Conservation (phyloP, 2,329 filamentous ascomycete genomes). For the Penicillium paneum region DNA sequence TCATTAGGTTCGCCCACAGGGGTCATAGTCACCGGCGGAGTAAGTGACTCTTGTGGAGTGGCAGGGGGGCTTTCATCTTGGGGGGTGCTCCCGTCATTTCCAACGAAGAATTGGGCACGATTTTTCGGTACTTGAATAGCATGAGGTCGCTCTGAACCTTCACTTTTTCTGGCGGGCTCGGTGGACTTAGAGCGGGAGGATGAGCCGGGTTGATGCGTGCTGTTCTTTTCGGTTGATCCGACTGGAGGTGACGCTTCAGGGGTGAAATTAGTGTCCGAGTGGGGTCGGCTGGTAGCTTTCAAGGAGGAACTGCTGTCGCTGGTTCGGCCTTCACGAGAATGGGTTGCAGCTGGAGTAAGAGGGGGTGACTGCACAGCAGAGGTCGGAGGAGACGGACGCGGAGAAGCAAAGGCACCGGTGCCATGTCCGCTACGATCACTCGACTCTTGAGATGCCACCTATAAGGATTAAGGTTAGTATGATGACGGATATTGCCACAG, state of each 20-base stretch:
- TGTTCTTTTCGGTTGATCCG: slow-evolving; percentile 34
- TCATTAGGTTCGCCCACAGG: slow-evolving; percentile 78
- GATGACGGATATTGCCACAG: background rate
- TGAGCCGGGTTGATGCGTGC: slow-evolving; percentile 34
- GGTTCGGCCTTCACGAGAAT: slow-evolving; percentile 52
- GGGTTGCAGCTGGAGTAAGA: slow-evolving; percentile 78
- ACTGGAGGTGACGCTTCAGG: slow-evolving; percentile 54
- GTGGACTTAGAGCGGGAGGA: slow-evolving; percentile 42
- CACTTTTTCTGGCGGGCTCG: slow-evolving; percentile 43
- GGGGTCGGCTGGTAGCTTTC: slow-evolving; percentile 33
- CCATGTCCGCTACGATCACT: slow-evolving; percentile 60
- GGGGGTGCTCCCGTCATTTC: slow-evolving; percentile 53
- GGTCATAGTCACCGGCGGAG: slow-evolving; percentile 70
- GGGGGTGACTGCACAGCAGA: slow-evolving; percentile 81
- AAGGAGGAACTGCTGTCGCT: slow-evolving; percentile 32
- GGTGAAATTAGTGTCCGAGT: slow-evolving; percentile 45
- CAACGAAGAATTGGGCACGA: slow-evolving; percentile 55
- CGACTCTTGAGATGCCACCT: slow-evolving; percentile 53
- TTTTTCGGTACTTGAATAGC: slow-evolving; percentile 49
- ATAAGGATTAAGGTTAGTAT: slow-evolving; percentile 11
- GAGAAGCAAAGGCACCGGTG: slow-evolving; percentile 63
- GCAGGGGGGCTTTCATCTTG: slow-evolving; percentile 63
- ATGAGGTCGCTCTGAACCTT: slow-evolving; percentile 43
- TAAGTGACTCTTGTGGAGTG: slow-evolving; percentile 48
- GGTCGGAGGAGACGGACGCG: slow-evolving; percentile 63